Conservation (phyloP, 805 yeast species). For the Ascoidea tarda region DNA sequence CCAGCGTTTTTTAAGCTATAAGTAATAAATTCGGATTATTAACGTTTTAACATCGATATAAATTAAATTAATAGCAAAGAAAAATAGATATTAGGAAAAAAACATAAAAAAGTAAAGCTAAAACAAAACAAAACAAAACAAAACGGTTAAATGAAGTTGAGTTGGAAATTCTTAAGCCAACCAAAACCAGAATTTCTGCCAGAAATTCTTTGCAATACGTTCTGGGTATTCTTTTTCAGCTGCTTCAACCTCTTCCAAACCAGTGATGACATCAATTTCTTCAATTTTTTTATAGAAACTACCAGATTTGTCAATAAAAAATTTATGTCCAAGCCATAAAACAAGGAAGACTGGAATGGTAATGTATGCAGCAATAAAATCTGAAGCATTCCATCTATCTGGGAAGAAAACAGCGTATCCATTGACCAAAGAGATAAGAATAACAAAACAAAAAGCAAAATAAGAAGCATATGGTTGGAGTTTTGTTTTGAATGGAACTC, state of each 20-base stretch:
- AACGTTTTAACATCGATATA: too few species aligned
- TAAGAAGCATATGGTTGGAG: conserved; percentile 56
- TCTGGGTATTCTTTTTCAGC: conserved; percentile 17
- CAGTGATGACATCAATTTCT: conserved; percentile 59
- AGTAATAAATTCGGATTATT: too few species aligned
- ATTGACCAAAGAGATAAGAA: conserved; percentile 50
- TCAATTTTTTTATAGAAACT: conserved; percentile 26
- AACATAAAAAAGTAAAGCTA: too few species aligned
- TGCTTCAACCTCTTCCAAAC: conserved; percentile 51
- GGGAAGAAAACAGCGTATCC: conserved; percentile 54
- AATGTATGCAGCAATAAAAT: conserved; percentile 59
- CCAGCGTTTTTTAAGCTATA: too few species aligned
- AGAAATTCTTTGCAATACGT: background rate
- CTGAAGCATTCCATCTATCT: conserved; percentile 28
- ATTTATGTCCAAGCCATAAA: conserved; percentile 40
- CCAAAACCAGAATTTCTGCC: background rate
- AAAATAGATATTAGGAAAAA: too few species aligned
- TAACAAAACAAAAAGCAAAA: conserved; percentile 41
- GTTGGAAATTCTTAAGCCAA: background rate
- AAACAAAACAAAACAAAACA: too few species aligned
- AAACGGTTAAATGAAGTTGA: too few species aligned
- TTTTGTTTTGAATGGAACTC: conserved; percentile 55
- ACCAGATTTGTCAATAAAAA: conserved; percentile 32
- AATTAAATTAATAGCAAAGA: too few species aligned
- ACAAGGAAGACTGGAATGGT: conserved; percentile 50